Evolutionary conservation across 345 rosid genomes (phyloP), one percentile per base, ranked within the genome.

Genomic region (Cardiospermum halicacabum): DNA sequence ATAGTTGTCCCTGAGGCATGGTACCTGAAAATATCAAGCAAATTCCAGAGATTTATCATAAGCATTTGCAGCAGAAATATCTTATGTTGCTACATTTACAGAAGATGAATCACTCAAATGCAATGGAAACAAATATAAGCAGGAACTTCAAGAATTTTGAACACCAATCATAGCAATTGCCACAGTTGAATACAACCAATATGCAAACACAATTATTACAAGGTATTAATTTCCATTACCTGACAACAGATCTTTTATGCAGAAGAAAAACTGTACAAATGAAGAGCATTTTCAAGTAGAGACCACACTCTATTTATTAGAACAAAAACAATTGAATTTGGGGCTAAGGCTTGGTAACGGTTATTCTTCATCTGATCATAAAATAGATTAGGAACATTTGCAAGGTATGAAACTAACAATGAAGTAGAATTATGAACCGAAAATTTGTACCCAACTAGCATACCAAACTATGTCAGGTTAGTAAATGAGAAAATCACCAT

Each of bases 1-100:
- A 69, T 89, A 95, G 76, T 84, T 87, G 72, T 95, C 97, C 67
- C 73, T 79, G 53, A 91, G 85, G 54, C 99, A 95, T 3, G 96
- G 91, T 71, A 95, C 97, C 99, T 95, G 81, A 37, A 75, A 53
- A 67, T 30, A 9, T 16, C 64, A 62, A 58, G 11, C 31, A 2
- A 48, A 42, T 34, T 47, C 45, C 54, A 30, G 32, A 47, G 53
- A 43, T 42, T 58, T 64, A 40, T 22, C 2, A 47, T 36, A 32
- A 18, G 40, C 24, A 53, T 22, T 48, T 19, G 7, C n/a, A 26
- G 4, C 7, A 40, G 34, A 60, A 42, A 34, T 60, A 13, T 13
- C 3, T 26, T 10, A 36, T 11, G 21, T 28, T 13, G 25, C 15
- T 26, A 9, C 19, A 43, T 34, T 16, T 27, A 60, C 30, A 9